Conservation (phyloP, 176 grass and related monocot genomes). For the Eragrostis nindensis region DNA sequence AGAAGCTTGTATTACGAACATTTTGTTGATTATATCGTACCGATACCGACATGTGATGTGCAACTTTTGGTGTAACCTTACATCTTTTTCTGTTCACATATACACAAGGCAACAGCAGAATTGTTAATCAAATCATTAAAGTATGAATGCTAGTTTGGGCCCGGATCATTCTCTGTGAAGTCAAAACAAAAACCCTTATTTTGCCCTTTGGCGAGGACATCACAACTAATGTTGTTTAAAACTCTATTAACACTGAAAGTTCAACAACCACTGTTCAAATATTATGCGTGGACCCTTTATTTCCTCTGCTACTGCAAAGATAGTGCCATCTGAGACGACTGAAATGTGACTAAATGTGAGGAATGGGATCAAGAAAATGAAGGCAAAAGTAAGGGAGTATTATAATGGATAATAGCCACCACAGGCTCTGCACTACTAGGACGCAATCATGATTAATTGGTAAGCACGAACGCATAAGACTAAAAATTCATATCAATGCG, state of each 20-base stretch:
- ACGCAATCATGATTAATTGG: conserved; percentile 34
- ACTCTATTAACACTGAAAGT: conserved; percentile 20
- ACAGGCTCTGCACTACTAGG: conserved; percentile 16
- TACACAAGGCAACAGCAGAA: background rate
- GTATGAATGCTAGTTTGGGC: background rate
- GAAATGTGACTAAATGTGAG: conserved; percentile 26
- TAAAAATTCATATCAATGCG: conserved; percentile 39
- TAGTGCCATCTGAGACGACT: conserved; percentile 28
- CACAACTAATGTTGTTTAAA: conserved; percentile 53
- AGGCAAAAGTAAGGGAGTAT: conserved; percentile 33
- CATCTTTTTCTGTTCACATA: conserved; percentile 25
- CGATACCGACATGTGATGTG: conserved; percentile 50
- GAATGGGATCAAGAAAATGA: conserved; percentile 46
- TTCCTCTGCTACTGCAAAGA: background rate
- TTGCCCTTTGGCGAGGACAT: conserved; percentile 34
- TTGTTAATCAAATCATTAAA: conserved; percentile 27
- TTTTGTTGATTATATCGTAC: conserved; percentile 34
- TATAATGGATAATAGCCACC: conserved; percentile 39
- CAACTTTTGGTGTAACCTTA: conserved; percentile 39
- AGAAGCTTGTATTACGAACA: conserved; percentile 30
- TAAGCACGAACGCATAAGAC: conserved; percentile 28
- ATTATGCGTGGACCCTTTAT: conserved; percentile 25
- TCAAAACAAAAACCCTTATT: conserved; percentile 39
- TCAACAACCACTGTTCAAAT: conserved; percentile 49
- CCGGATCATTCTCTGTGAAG: conserved; percentile 35